Percentiles rank a stretch among this genome's conserved stretches.
phyloP scores from a whole-genome alignment of 106 monocot genomes.

The Xerophyta viscosa region DNA sequence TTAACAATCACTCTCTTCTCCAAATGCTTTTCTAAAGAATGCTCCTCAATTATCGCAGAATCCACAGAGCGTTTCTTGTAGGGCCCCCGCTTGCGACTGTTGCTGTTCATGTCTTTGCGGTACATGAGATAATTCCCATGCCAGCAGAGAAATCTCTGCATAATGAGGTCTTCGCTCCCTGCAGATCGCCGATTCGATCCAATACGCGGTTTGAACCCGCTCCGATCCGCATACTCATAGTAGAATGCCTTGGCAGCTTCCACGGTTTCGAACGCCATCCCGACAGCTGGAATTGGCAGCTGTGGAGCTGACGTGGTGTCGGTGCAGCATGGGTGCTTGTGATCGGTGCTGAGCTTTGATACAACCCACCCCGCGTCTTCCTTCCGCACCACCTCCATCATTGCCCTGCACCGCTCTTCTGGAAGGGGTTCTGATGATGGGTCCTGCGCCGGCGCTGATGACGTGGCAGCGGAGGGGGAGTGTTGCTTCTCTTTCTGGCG shows the following conservation, averaged over 20 bases:
- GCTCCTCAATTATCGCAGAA: not conserved
- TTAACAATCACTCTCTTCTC: not conserved
- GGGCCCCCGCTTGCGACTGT: slow-evolving; percentile 13
- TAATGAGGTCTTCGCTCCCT: slow-evolving; percentile 22
- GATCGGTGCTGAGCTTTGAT: slow-evolving; percentile 40
- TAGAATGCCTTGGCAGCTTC: slow-evolving; percentile 46
- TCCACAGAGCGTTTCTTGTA: slow-evolving; percentile 2
- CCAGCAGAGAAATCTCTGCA: slow-evolving; percentile 54
- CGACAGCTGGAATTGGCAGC: slow-evolving; percentile 8
- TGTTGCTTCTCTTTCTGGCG: slow-evolving; percentile 1
- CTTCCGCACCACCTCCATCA: slow-evolving; percentile 49
- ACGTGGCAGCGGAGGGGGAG: not conserved
- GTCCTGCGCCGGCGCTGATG: not conserved
- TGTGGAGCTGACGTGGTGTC: no score
- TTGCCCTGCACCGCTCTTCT: slow-evolving; percentile 32
- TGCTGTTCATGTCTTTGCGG: not conserved
- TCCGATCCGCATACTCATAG: slow-evolving; percentile 16
- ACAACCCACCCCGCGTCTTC: slow-evolving; percentile 31
- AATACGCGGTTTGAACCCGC: slow-evolving; percentile 32
- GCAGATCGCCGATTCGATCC: slow-evolving; percentile 46
- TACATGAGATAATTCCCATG: slow-evolving; percentile 25
- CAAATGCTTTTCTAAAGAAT: not conserved
- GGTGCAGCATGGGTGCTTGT: slow-evolving; percentile 22
- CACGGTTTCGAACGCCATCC: slow-evolving; percentile 45
- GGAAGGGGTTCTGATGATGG: no score